Evolutionary conservation across 768 basidiomycete genomes (phyloP).

Genomic region (Lenzites betulinus): DNA sequence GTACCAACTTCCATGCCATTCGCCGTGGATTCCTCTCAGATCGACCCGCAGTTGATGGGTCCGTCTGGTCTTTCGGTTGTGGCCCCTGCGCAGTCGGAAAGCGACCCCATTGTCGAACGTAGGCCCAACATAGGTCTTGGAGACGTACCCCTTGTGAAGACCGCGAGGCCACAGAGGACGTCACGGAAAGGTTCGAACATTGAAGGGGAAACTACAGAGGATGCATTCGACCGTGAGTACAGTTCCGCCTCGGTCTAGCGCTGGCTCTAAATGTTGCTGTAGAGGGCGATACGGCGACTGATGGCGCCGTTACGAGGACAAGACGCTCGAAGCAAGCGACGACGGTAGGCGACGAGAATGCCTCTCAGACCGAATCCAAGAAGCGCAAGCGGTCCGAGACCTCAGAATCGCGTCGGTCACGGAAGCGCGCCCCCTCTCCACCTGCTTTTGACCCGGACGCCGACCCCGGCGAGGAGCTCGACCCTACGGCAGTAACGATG

Average conservation of each 20-base stretch:
- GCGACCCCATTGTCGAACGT: not conserved
- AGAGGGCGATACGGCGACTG: not conserved
- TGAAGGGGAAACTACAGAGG: not conserved
- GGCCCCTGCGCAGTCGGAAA: not conserved
- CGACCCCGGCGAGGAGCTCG: constrained; percentile 74
- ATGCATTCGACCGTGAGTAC: not conserved
- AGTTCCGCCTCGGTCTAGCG: not conserved
- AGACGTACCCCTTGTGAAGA: not conserved
- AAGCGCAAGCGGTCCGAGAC: constrained; percentile 27
- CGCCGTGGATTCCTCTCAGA: constrained; percentile 16
- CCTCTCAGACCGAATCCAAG: not conserved
- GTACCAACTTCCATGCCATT: not conserved
- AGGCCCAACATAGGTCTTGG: not conserved
- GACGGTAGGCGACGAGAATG: not conserved
- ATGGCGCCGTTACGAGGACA: not conserved
- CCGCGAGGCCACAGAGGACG: not conserved
- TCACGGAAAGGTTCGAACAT: not conserved
- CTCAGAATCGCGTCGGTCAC: constrained; percentile 36
- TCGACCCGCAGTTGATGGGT: constrained; percentile 19
- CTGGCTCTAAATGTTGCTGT: not conserved
- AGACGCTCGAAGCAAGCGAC: not conserved
- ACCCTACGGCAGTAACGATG: constrained; percentile 86
- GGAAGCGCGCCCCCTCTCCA: constrained; percentile 47
- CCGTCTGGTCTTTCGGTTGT: not conserved
- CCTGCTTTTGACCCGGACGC: constrained; percentile 60